Base-by-base conservation (phyloP, 2,329 filamentous ascomycete species). In the Drechslerella coelobrocha region DNA sequence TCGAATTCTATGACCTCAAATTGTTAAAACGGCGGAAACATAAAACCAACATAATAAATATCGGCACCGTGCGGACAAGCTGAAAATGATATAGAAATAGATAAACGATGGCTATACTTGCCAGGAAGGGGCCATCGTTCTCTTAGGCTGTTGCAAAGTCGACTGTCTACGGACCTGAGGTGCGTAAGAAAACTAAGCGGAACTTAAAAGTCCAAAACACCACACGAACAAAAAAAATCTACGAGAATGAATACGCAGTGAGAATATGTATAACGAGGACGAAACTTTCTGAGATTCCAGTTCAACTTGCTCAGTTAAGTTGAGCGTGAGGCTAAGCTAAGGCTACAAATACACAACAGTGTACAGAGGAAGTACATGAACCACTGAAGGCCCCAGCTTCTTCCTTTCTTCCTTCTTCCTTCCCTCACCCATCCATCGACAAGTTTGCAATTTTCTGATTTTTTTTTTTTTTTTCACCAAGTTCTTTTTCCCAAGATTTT, bases 251-350 rank as follows among this genome's bases (percentile, higher is more conserved):
- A n/a, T n/a, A 57, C 12, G 29, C 29, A 31, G 29, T 31, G n/a
- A n/a, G n/a, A n/a, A n/a, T n/a, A n/a, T n/a, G 29, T 31, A 31
- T 31, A 31, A 31, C 29, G 29, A 31, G 6, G 29, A 31, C n/a
- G n/a, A 52, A 52, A 61, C 43, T 61, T 39, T 56, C 52, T 62
- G 63, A 61, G 55, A 53, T 61, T 50, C 50, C 54, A 61, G 37
- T 61, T 61, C 48, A 47, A 61, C 56, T 61, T 45, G 65, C 57
- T 69, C 65, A 69, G 65, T 61, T 51, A 69, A 69, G 52, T 57
- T 56, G 51, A 50, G 37, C 24, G 31, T 47, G 39, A 61, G 41
- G 26, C 23, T 45, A 61, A 37, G 26, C 23, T 45, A 57, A 61
- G 65, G 51, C 43, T 61, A 69, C 51, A 50, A 61, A 45, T 53